Conservation (phyloP, 2,329 filamentous ascomycete genomes). For the Fusarium nelsonii region DNA sequence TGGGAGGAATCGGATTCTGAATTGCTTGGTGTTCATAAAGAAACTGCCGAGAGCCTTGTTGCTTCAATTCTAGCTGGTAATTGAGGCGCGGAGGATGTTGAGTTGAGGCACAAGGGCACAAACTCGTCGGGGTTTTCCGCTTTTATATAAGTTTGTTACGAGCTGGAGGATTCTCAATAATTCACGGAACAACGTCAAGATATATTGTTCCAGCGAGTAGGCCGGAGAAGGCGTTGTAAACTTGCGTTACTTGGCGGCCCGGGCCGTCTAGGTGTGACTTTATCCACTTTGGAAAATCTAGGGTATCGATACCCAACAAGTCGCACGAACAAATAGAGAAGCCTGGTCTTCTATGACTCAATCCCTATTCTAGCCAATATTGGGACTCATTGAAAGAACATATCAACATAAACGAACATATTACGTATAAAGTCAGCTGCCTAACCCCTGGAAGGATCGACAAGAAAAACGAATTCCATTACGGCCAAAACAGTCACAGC, state of each 20-base stretch:
- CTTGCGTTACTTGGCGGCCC: neutral
- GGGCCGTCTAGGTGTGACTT: neutral
- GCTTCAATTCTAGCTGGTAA: neutral
- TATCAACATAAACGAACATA: neutral
- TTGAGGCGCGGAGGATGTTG: neutral
- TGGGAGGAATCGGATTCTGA: conserved; percentile 31
- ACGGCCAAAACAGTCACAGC: conserved; percentile 17
- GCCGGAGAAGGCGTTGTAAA: neutral
- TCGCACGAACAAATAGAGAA: neutral
- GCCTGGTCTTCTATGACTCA: neutral
- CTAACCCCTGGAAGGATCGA: neutral
- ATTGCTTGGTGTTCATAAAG: conserved; percentile 9
- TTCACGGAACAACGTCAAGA: neutral
- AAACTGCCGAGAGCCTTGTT: conserved; percentile 8
- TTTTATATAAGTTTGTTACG: too few relatives aligned
- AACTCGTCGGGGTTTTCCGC: too few relatives aligned
- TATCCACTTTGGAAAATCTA: conserved; percentile 7
- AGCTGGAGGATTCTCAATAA: too few relatives aligned
- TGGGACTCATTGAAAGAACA: neutral
- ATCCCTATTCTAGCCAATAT: neutral
- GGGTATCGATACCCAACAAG: neutral
- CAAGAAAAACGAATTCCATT: neutral
- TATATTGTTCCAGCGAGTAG: too few relatives aligned
- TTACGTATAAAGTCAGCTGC: conserved; percentile 7
- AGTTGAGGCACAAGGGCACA: too few relatives aligned